Evolutionary conservation across 108 stramenopile species (phyloP), one percentile per base, ranked within the genome.

Genomic region (Cyclostephanos invisitatus): DNA sequence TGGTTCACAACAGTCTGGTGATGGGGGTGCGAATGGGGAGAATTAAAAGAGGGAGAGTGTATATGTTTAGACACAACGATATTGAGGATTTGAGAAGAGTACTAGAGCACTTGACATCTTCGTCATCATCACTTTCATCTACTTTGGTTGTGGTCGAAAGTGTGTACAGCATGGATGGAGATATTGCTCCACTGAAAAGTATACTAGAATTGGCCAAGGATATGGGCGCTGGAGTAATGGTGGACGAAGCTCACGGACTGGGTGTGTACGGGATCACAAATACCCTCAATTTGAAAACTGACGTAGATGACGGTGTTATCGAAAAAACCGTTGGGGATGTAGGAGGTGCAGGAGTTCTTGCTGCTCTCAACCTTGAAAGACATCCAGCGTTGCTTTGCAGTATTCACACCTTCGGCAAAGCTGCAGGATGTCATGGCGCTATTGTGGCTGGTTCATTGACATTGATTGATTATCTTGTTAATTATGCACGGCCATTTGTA

Each of bases 91-190:
- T 98, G 58, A 60, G 64, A 48, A 50, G 58, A 29, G 59, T 84
- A 35, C 74, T 98, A 64, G 32, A 77, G 24, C 54, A 56, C 25
- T 65, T 75, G 50, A n/a, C 58, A 53, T 53, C 47, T 21, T 66
- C 79, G 55, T 63, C 61, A 36, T 56, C 67, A 11, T n/a, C 17
- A 15, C 51, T 40, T 21, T 25, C 78, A 57, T 51, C 70, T 37
- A 64, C 84, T 47, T 57, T 98, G 46, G 83, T 98, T 38, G 91
- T 92, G 5, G 91, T 98, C 7, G 98, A 98, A 81, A 93, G 91
- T 72, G 90, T 98, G 18, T 98, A 98, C 76, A 95, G 94, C 62
- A 99, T 99, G 98, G 97, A 98, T 84, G 98, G 98, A 20, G 96
- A 97, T 67, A 60, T 89, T 35, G 97, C 97, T 38, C 97, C 97